Conservation (phyloP, 495 filamentous ascomycete genomes). For the Annulohypoxylon stygium region DNA sequence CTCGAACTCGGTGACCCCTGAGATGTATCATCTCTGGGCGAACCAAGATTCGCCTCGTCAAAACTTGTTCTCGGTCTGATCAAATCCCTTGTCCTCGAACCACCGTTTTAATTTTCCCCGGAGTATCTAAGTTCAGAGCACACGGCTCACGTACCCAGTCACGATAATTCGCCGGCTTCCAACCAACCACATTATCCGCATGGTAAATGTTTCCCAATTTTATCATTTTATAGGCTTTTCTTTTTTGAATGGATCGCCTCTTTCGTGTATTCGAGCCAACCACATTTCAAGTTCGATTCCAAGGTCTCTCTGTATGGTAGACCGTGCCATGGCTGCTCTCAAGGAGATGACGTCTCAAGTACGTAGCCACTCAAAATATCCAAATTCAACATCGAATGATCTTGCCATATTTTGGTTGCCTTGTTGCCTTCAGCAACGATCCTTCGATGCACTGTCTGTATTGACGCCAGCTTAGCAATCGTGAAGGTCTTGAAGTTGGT, state of each 20-base stretch:
- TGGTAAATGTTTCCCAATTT: background rate
- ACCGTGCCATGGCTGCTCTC: slow-evolving; percentile 29
- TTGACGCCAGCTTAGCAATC: background rate
- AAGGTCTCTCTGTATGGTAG: background rate
- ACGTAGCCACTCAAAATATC: background rate
- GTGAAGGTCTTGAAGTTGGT: background rate
- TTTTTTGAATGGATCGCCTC: background rate
- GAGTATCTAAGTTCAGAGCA: background rate
- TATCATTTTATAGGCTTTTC: slow-evolving; percentile 4
- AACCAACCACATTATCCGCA: background rate
- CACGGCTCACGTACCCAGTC: background rate
- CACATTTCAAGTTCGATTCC: background rate
- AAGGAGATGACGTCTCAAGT: slow-evolving; percentile 25
- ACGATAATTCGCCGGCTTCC: slow-evolving; percentile 12
- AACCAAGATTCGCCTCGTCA: slow-evolving; percentile 12
- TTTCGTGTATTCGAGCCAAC: slow-evolving; percentile 10
- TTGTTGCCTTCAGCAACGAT: slow-evolving; percentile 8
- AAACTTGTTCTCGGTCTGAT: slow-evolving; percentile 3
- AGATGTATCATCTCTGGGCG: slow-evolving; percentile 30
- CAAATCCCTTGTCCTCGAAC: slow-evolving; percentile 7
- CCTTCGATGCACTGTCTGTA: background rate
- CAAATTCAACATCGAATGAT: slow-evolving; percentile 31
- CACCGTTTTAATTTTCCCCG: slow-evolving; percentile 1
- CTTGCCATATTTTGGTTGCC: slow-evolving; percentile 22
- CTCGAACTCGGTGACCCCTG: slow-evolving; percentile 23